Conservation (phyloP, 768 basidiomycete genomes). For the Myochromella boudieri region DNA sequence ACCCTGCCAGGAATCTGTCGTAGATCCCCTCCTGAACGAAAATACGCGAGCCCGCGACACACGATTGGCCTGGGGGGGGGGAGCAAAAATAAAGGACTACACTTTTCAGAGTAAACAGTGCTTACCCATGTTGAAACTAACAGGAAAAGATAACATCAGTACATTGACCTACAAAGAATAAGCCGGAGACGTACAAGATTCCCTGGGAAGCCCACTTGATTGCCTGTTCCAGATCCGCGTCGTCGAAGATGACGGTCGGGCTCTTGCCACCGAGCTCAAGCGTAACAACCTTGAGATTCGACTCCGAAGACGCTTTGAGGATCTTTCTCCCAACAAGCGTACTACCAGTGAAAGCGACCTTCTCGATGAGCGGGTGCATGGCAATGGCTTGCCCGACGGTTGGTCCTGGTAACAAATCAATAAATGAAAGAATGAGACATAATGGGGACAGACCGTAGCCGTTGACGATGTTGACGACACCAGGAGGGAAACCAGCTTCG, state of each 20-base stretch:
- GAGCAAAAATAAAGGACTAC: not conserved
- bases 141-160: not conserved
- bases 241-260: constrained; percentile 70
- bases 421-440: not conserved
- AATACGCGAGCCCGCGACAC: constrained; percentile 82
- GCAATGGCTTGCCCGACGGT: constrained; percentile 64
- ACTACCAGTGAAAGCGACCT: constrained; percentile 87
- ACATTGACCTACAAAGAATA: not conserved
- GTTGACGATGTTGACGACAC: constrained; percentile 67
- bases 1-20: constrained; percentile 68
- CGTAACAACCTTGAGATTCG: constrained; percentile 83
- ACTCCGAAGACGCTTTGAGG: constrained; percentile 75
- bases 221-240: constrained; percentile 71
- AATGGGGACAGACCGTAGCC: constrained; percentile 49
- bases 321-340: constrained; percentile 78
- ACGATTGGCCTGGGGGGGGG: constrained; percentile 62
- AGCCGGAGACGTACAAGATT: not conserved
- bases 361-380: constrained; percentile 56
- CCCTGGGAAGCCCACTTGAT: constrained; percentile 25
- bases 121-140: constrained; percentile 37
- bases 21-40: constrained; percentile 81
- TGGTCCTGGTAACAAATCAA: constrained; percentile 33
- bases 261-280: constrained; percentile 83
- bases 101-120: too few relatives aligned
- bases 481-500: constrained; percentile 73